A percentile compares a stretch with the other conserved stretches of the same genome.
Evolutionary conservation across 306 rosid genomes (phyloP).

Genomic region (peach (Prunus persica)): Prunus_persica_NCBIv2 NC_034012.1:11647501-11648000

Average conservation of each 20-base stretch:
- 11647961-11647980: slow-evolving; percentile 34
- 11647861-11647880: neutral
- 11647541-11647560: neutral
- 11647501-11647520: no score
- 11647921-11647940: slow-evolving; percentile 31
- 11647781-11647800: slow-evolving; percentile 19
- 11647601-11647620: slow-evolving; percentile 8
- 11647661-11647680: slow-evolving; percentile 29
- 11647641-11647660: slow-evolving; percentile 23
- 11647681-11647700: slow-evolving; percentile 29
- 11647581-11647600: neutral
- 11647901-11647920: slow-evolving; percentile 24
- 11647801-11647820: slow-evolving; percentile 24
- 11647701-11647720: slow-evolving; percentile 30
- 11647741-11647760: slow-evolving; percentile 32
- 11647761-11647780: slow-evolving; percentile 36
- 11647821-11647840: slow-evolving; percentile 26
- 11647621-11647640: slow-evolving; percentile 23
- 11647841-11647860: no score
- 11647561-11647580: neutral
- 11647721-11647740: slow-evolving; percentile 28
- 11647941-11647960: slow-evolving; percentile 21
- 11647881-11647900: neutral
- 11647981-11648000: slow-evolving; percentile 26
- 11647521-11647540: neutral